phyloP scores from a whole-genome alignment of 1,284 basidiomycete species.

The Puccinia triticina region DNA sequence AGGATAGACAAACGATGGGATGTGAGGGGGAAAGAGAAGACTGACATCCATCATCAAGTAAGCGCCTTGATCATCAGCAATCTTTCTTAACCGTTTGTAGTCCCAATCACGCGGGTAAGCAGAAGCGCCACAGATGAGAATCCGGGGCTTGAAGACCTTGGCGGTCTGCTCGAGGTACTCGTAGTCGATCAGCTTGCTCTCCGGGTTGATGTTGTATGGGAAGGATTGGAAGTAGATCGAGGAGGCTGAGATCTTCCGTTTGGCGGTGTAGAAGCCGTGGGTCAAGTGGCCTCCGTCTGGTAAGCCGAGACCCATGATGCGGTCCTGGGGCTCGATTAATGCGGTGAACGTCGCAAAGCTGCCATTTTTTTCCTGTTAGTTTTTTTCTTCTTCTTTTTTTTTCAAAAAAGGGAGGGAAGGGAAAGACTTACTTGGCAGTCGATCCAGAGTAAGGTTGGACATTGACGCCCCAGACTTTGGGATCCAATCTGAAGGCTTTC shows the following conservation, averaged over 20 bases:
- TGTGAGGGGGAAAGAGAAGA: constrained; percentile 26
- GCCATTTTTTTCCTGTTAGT: not conserved
- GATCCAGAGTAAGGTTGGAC: constrained; percentile 93
- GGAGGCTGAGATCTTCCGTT: constrained; percentile 99
- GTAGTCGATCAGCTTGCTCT: constrained; percentile 91
- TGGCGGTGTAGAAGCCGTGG: constrained; percentile 97
- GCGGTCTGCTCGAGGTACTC: constrained; percentile 79
- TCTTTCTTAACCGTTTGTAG: constrained; percentile 78
- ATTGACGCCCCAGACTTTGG: constrained; percentile 91
- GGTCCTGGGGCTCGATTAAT: constrained; percentile 94
- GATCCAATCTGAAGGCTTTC: constrained; percentile 93
- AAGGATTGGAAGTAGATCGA: constrained; percentile 99
- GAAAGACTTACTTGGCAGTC: constrained; percentile 37
- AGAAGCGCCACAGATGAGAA: constrained; percentile 96
- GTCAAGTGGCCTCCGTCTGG: constrained; percentile 98
- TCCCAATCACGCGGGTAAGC: constrained; percentile 99
- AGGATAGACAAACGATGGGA: not conserved
- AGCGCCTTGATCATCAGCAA: constrained; percentile 83
- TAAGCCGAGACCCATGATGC: constrained; percentile 98
- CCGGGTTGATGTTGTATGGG: constrained; percentile 85
- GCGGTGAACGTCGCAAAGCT: constrained; percentile 98
- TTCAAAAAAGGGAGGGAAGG: not conserved
- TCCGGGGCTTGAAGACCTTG: constrained; percentile 91
- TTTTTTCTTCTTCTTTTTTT: not conserved
- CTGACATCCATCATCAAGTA: constrained; percentile 64